phyloP scores from a whole-genome alignment of 331 rosid genomes.

The Dryas integrifolia region DNA sequence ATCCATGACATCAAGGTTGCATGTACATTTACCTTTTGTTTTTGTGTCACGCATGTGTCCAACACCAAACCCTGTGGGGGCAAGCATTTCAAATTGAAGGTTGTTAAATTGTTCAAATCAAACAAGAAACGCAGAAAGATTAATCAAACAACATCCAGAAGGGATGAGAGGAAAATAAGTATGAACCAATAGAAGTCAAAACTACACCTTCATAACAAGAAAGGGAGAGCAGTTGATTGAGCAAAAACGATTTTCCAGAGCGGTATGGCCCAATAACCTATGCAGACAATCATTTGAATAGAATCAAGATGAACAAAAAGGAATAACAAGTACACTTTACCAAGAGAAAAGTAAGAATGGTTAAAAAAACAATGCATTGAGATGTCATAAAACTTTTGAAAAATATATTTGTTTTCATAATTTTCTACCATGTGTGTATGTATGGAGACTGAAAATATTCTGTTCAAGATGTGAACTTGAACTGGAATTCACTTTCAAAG shows the following conservation, averaged over 20 bases:
- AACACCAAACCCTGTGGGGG: slow-evolving; percentile 80
- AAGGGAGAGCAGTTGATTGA: slow-evolving; percentile 95
- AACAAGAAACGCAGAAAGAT: slow-evolving; percentile 8
- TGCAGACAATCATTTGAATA: slow-evolving; percentile 31
- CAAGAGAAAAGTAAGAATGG: background rate
- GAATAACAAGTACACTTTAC: background rate
- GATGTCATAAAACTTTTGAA: background rate
- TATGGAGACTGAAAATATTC: background rate
- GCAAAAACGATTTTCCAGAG: slow-evolving; percentile 95
- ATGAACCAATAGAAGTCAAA: slow-evolving; percentile 18
- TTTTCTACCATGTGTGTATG: background rate
- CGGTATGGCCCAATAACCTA: slow-evolving; percentile 99
- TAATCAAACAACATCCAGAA: slow-evolving; percentile 10
- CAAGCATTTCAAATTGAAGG: slow-evolving; percentile 8
- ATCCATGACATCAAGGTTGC: slow-evolving; percentile 28
- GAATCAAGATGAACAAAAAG: slow-evolving; percentile 21
- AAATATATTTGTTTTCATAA: background rate
- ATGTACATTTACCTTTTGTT: slow-evolving; percentile 70
- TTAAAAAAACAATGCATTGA: background rate
- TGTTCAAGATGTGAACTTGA: background rate
- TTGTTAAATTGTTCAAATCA: slow-evolving; percentile 25
- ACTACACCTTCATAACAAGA: slow-evolving; percentile 84
- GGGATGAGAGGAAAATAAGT: slow-evolving; percentile 2
- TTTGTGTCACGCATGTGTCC: slow-evolving; percentile 98
- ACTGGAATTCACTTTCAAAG: background rate